Base-by-base conservation (phyloP, 2,329 filamentous ascomycete genomes). In the Claviceps sp. region DNA sequence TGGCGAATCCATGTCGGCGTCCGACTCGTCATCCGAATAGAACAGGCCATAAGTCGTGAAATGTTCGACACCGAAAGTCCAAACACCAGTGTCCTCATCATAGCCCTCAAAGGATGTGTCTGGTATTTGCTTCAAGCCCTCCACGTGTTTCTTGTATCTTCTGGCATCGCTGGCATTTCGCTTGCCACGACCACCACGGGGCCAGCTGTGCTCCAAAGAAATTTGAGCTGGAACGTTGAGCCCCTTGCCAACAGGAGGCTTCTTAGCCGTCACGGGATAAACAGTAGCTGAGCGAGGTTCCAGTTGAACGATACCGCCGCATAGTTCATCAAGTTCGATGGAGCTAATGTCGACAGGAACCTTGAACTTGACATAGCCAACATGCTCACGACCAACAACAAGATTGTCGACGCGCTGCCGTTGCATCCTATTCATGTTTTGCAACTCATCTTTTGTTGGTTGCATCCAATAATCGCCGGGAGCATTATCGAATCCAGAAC, bases 31-130 rank as follows among this genome's bases (percentile, higher is more conserved):
- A 45, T 89, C 86, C 50, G 83, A 79, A 42, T 86, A 88, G 57
- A 91, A 85, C 51, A 97, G 76, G 42, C 86, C 90, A 63, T 98
- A 98, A 1, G 89, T 95, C 1, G 91, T 97, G 67, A 94, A 98
- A 67, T 98, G 93, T 62, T 91, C 83, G n/a, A 98, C 93, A 9
- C 75, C 82, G 71, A 98, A 98, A 14, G 80, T 79, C 94, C 94
- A 98, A 47, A 86, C 78, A 50, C 91, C 93, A 50, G 82, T 89
- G 1, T 87, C 76, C 53, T 76, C 73, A 57, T 94, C 79, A 66
- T 96, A 98, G 60, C 77, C 76, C 60, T 90, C 75, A 61, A 95
- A 97, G 4, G 81, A 81, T 0, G 93, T 97, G 64, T 88, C 84
- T 8, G 73, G 72, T 40, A 96, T 88, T 54, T 78, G 81, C 73